Conservation (phyloP, 2,329 filamentous ascomycete genomes). For the Ophiocordyceps sinensis region DNA sequence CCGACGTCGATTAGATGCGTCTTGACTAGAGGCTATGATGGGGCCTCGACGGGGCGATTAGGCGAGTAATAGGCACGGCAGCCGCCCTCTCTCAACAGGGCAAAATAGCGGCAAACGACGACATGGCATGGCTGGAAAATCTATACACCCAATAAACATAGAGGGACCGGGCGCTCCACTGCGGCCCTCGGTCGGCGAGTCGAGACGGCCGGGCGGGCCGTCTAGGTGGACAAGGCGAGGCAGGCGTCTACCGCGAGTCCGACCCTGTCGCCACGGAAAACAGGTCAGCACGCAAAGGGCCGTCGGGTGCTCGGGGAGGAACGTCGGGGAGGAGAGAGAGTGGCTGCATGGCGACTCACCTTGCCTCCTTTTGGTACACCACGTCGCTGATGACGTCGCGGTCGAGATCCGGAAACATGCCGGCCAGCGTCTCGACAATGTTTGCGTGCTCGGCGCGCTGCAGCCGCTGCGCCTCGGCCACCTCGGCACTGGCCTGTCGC, state of each 20-base stretch:
- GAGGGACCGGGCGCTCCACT: background rate
- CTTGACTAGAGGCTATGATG: too few relatives aligned
- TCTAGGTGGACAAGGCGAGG: slow-evolving; percentile 47
- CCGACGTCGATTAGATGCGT: too few relatives aligned
- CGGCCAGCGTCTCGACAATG: slow-evolving; percentile 82
- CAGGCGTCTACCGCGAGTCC: slow-evolving; percentile 78
- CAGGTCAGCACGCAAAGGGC: background rate
- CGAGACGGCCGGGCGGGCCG: background rate
- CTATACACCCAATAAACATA: too few relatives aligned
- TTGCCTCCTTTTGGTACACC: slow-evolving; percentile 86
- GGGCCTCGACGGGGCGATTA: too few relatives aligned
- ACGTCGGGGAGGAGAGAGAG: background rate
- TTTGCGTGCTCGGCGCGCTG: slow-evolving; percentile 75
- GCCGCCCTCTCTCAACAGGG: too few relatives aligned
- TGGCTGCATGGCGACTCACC: slow-evolving; percentile 39
- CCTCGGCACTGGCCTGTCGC: slow-evolving; percentile 78
- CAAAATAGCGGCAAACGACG: too few relatives aligned
- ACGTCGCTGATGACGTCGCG: slow-evolving; percentile 93
- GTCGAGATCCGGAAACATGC: slow-evolving; percentile 96
- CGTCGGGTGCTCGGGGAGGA: background rate
- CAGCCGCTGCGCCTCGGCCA: slow-evolving; percentile 72
- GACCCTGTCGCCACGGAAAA: slow-evolving; percentile 36
- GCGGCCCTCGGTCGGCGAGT: background rate
- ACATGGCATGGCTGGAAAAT: too few relatives aligned
- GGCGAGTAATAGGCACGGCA: too few relatives aligned